Percentiles rank a stretch among this genome's conserved stretches.
phyloP scores from a whole-genome alignment of 2,329 filamentous ascomycete genomes.

The Grosmannia huntii region DNA sequence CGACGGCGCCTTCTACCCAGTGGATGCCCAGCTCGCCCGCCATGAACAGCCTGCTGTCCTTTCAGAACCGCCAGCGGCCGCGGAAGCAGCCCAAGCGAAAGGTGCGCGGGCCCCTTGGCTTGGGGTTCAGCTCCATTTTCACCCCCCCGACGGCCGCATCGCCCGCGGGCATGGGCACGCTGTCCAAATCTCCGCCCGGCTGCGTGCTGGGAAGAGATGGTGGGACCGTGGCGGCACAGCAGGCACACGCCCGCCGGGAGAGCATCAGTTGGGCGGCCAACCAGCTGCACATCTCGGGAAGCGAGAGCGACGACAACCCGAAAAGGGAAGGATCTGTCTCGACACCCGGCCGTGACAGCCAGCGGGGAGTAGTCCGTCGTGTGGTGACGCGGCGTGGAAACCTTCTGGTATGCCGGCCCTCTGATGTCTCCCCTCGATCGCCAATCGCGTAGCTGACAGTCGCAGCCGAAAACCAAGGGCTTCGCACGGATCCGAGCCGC shows the following conservation, averaged over 20 bases:
- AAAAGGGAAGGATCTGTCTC: constrained; percentile 31
- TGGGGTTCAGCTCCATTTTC: constrained; percentile 32
- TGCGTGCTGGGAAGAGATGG: constrained; percentile 13
- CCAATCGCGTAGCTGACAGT: constrained; percentile 16
- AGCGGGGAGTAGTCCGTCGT: constrained; percentile 66
- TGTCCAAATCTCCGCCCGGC: constrained; percentile 64
- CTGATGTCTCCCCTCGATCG: not conserved
- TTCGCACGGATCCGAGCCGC: constrained; percentile 89
- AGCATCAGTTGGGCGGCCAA: constrained; percentile 86
- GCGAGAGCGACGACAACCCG: constrained; percentile 63
- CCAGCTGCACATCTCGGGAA: constrained; percentile 70
- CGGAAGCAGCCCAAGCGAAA: constrained; percentile 51
- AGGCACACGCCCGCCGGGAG: constrained; percentile 54
- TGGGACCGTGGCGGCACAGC: not conserved
- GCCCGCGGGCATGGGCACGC: constrained; percentile 2
- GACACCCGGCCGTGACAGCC: constrained; percentile 37
- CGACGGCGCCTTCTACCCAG: not conserved
- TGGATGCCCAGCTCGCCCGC: constrained; percentile 42
- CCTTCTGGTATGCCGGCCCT: constrained; percentile 48
- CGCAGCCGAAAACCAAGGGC: constrained; percentile 84
- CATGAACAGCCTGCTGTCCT: constrained; percentile 66
- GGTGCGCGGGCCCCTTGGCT: constrained; percentile 30
- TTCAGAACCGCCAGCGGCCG: constrained; percentile 64
- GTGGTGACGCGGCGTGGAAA: constrained; percentile 81
- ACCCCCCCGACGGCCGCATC: constrained; percentile 16